These are phyloP conservation scores for Fusarium caatingaense DNA, from an alignment of 2,329 filamentous ascomycete genomes.

Conservation along the genomic window DNA sequence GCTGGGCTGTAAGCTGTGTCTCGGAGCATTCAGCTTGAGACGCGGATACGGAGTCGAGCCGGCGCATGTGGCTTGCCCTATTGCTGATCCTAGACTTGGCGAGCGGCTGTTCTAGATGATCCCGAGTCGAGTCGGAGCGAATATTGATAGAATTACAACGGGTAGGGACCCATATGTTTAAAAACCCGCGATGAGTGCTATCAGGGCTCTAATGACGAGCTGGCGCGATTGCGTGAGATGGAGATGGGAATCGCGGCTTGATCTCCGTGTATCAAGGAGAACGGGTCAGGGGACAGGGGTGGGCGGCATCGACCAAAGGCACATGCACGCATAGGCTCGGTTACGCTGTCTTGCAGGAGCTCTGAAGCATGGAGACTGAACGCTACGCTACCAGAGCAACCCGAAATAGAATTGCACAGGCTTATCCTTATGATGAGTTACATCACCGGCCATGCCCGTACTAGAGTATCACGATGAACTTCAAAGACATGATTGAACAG, in stretches of 20 bases:
- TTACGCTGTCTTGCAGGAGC: constrained; percentile 24
- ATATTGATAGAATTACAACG: constrained; percentile 4
- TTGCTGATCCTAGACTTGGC: constrained; percentile 39
- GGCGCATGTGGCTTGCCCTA: constrained; percentile 30
- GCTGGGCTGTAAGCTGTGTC: constrained; percentile 15
- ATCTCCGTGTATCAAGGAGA: constrained; percentile 22
- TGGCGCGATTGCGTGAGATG: constrained; percentile 19
- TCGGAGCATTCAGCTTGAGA: constrained; percentile 29
- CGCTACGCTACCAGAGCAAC: not conserved
- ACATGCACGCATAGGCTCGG: constrained; percentile 20
- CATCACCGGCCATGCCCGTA: constrained; percentile 4
- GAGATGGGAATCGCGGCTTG: constrained; percentile 28
- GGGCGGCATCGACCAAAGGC: constrained; percentile 28
- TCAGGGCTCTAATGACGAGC: constrained; percentile 35
- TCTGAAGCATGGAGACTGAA: constrained; percentile 11
- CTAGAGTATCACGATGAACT: too few species aligned
- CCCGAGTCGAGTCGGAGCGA: not conserved
- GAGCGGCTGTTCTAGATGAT: constrained; percentile 12
- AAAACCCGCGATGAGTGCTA: constrained; percentile 7
- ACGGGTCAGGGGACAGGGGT: constrained; percentile 28
- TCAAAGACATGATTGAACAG: not conserved
- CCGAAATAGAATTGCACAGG: constrained; percentile 8
- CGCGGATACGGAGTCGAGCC: constrained; percentile 17
- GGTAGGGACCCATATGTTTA: not conserved
- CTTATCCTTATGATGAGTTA: not conserved